phyloP scores from a whole-genome alignment of 495 filamentous ascomycete genomes.

The Aspergillus conjunctus region DNA sequence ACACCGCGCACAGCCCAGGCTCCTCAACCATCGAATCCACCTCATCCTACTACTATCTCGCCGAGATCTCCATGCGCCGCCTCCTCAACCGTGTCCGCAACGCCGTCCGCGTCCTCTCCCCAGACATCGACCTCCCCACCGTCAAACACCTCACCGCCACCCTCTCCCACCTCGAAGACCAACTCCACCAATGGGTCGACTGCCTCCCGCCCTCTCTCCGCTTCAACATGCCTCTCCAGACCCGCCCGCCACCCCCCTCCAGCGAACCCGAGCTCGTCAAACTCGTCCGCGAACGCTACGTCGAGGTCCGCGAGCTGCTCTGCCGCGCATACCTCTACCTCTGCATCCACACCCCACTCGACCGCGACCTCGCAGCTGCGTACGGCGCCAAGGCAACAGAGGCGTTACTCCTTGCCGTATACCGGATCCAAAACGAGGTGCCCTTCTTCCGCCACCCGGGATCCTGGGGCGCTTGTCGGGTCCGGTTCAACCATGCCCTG shows the following conservation, averaged over 20 bases:
- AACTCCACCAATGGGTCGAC: conserved; percentile 41
- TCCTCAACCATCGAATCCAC: conserved; percentile 31
- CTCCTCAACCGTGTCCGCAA: conserved; percentile 42
- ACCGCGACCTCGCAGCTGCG: conserved; percentile 22
- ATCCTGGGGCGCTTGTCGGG: conserved; percentile 36
- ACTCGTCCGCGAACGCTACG: conserved; percentile 39
- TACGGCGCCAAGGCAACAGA: conserved; percentile 34
- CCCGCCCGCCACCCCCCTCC: conserved; percentile 16
- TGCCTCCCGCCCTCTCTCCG: conserved; percentile 36
- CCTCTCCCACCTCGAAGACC: conserved; percentile 36
- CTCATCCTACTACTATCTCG: conserved; percentile 43
- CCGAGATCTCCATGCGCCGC: conserved; percentile 42
- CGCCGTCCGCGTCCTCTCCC: conserved; percentile 36
- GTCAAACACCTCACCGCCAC: conserved; percentile 32
- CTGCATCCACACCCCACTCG: conserved; percentile 30
- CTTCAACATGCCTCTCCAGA: conserved; percentile 36
- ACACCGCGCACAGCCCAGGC: conserved; percentile 26
- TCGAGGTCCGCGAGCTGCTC: conserved; percentile 43
- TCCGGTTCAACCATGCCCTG: conserved; percentile 35
- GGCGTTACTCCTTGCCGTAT: conserved; percentile 29
- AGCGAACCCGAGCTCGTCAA: conserved; percentile 39
- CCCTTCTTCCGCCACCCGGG: conserved; percentile 37
- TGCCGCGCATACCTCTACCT: conserved; percentile 43
- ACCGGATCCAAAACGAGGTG: conserved; percentile 33
- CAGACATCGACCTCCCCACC: conserved; percentile 29